Evolutionary conservation across 495 filamentous ascomycete species (phyloP).

Genomic region (Daldinia loculata): DNA sequence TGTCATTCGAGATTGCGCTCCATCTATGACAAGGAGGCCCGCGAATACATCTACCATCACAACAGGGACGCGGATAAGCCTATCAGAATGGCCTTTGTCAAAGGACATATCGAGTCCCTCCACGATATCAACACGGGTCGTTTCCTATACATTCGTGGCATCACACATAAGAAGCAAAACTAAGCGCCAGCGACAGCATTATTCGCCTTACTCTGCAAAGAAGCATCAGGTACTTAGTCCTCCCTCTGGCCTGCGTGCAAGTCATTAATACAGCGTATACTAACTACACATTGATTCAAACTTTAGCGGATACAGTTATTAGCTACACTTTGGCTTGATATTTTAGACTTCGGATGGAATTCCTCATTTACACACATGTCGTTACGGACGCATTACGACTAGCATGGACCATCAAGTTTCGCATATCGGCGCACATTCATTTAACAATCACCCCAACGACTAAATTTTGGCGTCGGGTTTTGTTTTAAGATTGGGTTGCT

Average conservation of each 20-base stretch:
- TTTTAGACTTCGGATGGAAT: neutral
- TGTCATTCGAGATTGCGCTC: constrained; percentile 4
- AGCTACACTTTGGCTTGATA: neutral
- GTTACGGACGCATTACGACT: neutral
- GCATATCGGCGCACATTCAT: neutral
- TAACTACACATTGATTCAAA: neutral
- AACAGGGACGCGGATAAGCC: constrained; percentile 1
- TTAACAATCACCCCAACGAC: neutral
- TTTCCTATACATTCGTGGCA: neutral
- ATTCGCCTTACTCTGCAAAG: neutral
- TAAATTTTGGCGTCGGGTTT: too few relatives aligned
- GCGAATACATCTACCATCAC: constrained; percentile 9
- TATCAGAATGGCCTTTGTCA: constrained; percentile 1
- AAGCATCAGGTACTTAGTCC: neutral
- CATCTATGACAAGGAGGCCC: neutral
- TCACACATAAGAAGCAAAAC: neutral
- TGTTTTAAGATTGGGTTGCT: neutral
- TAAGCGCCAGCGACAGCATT: neutral
- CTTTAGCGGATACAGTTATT: neutral
- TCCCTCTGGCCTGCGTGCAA: neutral
- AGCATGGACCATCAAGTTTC: neutral
- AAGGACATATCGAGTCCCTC: neutral
- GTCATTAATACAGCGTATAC: neutral
- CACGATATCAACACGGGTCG: neutral
- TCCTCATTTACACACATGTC: neutral